Base-by-base conservation (phyloP, 306 rosid genomes). In the Alnus glutinosa region DNA sequence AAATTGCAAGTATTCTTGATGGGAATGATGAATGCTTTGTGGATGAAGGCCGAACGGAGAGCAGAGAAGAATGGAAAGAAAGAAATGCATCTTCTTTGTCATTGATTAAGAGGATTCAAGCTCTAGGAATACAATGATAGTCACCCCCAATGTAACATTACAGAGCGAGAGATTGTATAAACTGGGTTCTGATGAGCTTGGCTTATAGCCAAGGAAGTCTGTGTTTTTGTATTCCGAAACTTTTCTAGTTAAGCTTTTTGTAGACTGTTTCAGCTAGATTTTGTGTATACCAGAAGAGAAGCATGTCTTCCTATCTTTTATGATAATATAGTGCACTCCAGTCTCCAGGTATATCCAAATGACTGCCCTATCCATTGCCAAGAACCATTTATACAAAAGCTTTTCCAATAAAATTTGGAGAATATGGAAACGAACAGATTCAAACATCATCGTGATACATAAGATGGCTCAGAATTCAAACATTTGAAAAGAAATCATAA, bases 101-200 rank as follows among this genome's bases (percentile, higher is more conserved):
- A 8, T 70, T 89, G 81, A 78, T 91, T 71, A 90, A 59, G 87
- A 88, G 98, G 79, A 91, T 94, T 81, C 97, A 94, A 86, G 97
- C 95, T 84, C 88, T 94, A 19, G 98, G 98, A 71, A 92, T 94
- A 80, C 97, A 91, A 77, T 94, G 89, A 92, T 67, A 42, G 46
- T 28, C 13, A 5, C 70, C 63, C 51, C 23, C 48, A 12, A 32
- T 13, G 79, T 30, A 42, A 50, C 62, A 58, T 70, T 51, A 73
- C 37, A 69, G 78, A n/a, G 68, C 34, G 78, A 13, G 46, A 37
- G 78, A 62, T 28, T 30, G 81, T 85, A 85, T 79, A 74, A 67
- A 58, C 59, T 18, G 78, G 61, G 50, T 74, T 83, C 68, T 23
- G 71, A 19, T 42, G 46, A 42, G 1, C 46, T 42, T 42, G 46